These are phyloP conservation scores for Venturia oleaginea DNA, from an alignment of 2,329 filamentous ascomycete genomes.

Conservation along the genomic window DNA sequence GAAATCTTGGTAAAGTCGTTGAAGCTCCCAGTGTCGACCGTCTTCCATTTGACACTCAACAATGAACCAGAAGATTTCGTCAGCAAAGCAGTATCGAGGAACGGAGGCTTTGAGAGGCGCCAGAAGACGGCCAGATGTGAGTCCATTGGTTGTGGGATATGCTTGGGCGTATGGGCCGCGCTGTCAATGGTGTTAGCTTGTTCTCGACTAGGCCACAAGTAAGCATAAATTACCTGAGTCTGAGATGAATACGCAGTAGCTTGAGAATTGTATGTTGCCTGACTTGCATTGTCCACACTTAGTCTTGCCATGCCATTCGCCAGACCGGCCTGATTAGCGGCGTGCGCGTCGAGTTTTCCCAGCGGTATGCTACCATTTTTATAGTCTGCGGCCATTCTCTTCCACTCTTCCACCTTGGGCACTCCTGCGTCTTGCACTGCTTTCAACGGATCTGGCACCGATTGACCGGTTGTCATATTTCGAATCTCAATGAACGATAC, in stretches of 20 bases:
- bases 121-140: constrained; percentile 39
- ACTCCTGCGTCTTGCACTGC: constrained; percentile 84
- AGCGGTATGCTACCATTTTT: constrained; percentile 98
- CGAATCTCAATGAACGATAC: constrained; percentile 95
- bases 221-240: background rate
- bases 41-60: constrained; percentile 88
- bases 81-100: constrained; percentile 87
- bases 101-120: constrained; percentile 78
- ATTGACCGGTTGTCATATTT: constrained; percentile 80
- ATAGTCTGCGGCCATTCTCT: constrained; percentile 98
- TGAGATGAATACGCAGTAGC: background rate
- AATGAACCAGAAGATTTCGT: constrained; percentile 98
- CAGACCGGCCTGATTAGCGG: constrained; percentile 58
- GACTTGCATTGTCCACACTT: constrained; percentile 56
- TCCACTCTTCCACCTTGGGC: constrained; percentile 96
- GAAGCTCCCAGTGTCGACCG: constrained; percentile 84
- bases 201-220: background rate
- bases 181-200: background rate
- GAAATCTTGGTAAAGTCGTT: constrained; percentile 94
- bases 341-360: constrained; percentile 62
- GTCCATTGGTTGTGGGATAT: background rate
- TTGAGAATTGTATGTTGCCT: constrained; percentile 18
- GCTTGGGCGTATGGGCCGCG: background rate
- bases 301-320: constrained; percentile 61
- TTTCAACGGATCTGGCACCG: constrained; percentile 72